Base-by-base conservation (phyloP, 1,284 basidiomycete species). In the Vanrija sp. region DNA sequence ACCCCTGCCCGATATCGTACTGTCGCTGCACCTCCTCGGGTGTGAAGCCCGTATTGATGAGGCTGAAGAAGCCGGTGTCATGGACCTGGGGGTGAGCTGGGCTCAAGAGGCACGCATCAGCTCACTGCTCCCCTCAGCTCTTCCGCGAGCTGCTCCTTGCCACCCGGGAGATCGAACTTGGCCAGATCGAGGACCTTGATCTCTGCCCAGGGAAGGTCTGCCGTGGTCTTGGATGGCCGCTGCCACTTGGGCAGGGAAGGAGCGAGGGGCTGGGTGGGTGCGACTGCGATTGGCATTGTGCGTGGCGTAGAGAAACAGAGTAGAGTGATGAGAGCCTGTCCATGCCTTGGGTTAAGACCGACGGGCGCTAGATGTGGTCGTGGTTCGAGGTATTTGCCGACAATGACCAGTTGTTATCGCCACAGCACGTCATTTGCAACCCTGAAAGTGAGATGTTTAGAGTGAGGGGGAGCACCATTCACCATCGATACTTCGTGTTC, bases 141-240 rank as follows among this genome's bases (percentile, higher is more conserved):
- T 6, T 56, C 59, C 16, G 66, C 80, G 0, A 87, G 75, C 45
- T 75, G 69, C 1, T 69, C 67, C 35, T 80, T 79, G 3, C 79
- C 82, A 47, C 81, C 79, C 0, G 73, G 66, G 1, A 76, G 82
- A 12, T 71, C 61, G 12, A 77, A 77, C 47, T 80, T 79, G 18
- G 81, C 72, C 8, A 87, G 69, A 61, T 87, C 85, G 57, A 88
- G 79, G 44, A 82, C 78, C 15, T 83, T 78, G 18, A 88, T 78
- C 41, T 85, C 79, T 0, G 83, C 86, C 75, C 83, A 86, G 36
- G 85, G 80, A 4, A 69, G 59, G 12, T 55, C 43, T 16, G 42
- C 41, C 15, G 52, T 54, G n/a, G 67, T 69, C 37, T 62, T 63
- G 18, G 39, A 37, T 6, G 67, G 67, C 38, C 62, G 59, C 35